Conservation (phyloP, 192 early-diverging fungal species). For the Coemansia asiatica region DNA sequence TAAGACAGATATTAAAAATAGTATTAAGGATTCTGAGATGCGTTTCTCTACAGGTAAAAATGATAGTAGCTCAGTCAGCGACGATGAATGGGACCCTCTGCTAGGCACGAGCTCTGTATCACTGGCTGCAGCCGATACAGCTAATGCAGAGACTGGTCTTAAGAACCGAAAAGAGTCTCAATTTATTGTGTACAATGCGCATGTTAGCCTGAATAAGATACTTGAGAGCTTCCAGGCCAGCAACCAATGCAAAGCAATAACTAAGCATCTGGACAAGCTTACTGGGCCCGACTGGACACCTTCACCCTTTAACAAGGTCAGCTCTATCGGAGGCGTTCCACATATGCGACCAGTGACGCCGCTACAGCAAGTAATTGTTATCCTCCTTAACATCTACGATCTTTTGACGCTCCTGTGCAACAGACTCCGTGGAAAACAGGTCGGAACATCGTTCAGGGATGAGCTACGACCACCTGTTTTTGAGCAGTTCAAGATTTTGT, state of each 20-base stretch:
- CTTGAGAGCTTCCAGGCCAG: slow-evolving; percentile 28
- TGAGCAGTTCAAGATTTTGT: slow-evolving; percentile 49
- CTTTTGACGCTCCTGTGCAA: slow-evolving; percentile 15
- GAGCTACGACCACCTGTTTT: slow-evolving; percentile 47
- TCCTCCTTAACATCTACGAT: slow-evolving; percentile 42
- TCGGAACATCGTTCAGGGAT: slow-evolving; percentile 7
- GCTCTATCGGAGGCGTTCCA: slow-evolving; percentile 28
- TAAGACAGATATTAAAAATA: neutral
- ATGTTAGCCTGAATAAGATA: slow-evolving; percentile 25
- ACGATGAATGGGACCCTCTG: slow-evolving; percentile 37
- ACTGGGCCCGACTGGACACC: slow-evolving; percentile 30
- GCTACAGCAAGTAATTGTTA: slow-evolving; percentile 36
- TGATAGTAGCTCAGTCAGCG: neutral
- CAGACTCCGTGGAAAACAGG: slow-evolving; percentile 2
- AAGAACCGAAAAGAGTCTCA: neutral
- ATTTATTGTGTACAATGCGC: slow-evolving; percentile 27
- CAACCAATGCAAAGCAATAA: slow-evolving; percentile 7
- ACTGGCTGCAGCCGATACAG: neutral
- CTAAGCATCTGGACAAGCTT: slow-evolving; percentile 14
- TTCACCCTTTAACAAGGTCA: slow-evolving; percentile 34
- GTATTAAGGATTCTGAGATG: neutral
- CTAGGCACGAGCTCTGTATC: slow-evolving; percentile 15
- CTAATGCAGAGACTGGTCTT: neutral
- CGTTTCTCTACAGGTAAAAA: neutral
- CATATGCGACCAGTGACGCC: slow-evolving; percentile 41